Percentiles rank a stretch among this genome's conserved stretches.
phyloP scores from a whole-genome alignment of 192 early-diverging fungal species.

The Thoreauomyces humboldtii region DNA sequence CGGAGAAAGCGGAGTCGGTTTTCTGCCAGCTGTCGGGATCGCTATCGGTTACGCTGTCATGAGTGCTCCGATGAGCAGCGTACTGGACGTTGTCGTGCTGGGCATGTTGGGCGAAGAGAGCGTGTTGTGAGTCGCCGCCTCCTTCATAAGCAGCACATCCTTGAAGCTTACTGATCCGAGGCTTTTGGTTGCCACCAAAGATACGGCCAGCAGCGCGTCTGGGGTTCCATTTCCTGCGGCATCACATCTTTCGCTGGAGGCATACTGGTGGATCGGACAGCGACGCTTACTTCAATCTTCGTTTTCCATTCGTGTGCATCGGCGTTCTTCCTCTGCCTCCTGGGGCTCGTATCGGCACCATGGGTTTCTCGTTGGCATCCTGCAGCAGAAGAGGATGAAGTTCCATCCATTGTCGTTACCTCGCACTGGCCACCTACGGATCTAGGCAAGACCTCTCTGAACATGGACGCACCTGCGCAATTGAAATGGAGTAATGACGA shows the following conservation, averaged over 20 bases:
- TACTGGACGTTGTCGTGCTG: constrained; percentile 27
- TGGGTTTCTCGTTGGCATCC: no score
- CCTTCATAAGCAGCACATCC: no score
- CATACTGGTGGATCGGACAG: constrained; percentile 11
- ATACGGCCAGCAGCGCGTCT: constrained; percentile 31
- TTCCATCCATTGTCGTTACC: no score
- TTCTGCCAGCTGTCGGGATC: constrained; percentile 13
- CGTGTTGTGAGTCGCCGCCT: constrained; percentile 14
- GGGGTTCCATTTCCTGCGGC: constrained; percentile 25
- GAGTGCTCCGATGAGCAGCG: constrained; percentile 21
- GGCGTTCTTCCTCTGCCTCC: constrained; percentile 11
- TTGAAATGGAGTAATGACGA: no score
- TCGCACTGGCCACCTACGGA: no score
- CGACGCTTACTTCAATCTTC: constrained; percentile 18
- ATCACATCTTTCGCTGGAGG: constrained; percentile 20
- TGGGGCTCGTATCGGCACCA: constrained; percentile 13
- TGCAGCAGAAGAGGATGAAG: no score
- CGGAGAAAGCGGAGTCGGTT: no score
- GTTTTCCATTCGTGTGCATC: constrained; percentile 6
- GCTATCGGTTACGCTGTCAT: constrained; percentile 24
- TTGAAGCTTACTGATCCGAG: neutral
- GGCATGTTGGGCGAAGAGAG: constrained; percentile 24
- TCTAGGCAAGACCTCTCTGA: no score
- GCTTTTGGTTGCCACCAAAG: neutral
- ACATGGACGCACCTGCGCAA: no score